Evolutionary conservation across 2,329 filamentous ascomycete genomes (phyloP).

Genomic region (Tolypocladium tropicale): DNA sequence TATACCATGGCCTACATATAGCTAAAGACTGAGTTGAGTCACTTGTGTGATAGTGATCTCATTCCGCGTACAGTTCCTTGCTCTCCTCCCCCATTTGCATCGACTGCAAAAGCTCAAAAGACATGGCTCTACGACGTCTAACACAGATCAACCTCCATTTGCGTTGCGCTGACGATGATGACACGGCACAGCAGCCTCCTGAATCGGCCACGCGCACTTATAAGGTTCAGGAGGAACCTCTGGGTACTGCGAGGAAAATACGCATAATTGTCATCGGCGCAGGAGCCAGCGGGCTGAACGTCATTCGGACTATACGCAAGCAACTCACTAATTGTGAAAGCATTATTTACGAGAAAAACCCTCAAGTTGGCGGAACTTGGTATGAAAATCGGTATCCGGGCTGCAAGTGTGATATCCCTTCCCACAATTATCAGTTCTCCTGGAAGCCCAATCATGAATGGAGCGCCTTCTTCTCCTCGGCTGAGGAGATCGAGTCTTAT

Average conservation of each 20-base stretch:
- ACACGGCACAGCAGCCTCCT: neutral
- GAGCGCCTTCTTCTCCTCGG: neutral
- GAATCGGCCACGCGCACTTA: neutral
- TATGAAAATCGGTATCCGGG: neutral
- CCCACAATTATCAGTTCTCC: neutral
- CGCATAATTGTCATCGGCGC: neutral
- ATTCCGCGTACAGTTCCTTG: neutral
- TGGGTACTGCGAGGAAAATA: neutral
- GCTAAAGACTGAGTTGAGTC: neutral
- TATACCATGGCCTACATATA: neutral
- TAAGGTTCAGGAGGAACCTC: neutral
- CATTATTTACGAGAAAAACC: neutral
- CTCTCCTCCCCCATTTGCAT: neutral
- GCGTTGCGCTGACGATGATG: neutral
- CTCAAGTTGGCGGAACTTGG: neutral
- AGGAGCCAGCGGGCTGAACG: neutral
- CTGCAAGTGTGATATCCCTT: neutral
- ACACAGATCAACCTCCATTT: neutral
- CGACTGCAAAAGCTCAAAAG: too few species aligned
- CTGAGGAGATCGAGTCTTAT: neutral
- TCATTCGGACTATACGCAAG: neutral
- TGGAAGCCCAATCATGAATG: neutral
- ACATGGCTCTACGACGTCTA: neutral
- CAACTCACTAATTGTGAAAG: neutral
- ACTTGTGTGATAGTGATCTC: neutral